Conservation (phyloP, 2,329 filamentous ascomycete species). For the Alternaria sp. region DNA sequence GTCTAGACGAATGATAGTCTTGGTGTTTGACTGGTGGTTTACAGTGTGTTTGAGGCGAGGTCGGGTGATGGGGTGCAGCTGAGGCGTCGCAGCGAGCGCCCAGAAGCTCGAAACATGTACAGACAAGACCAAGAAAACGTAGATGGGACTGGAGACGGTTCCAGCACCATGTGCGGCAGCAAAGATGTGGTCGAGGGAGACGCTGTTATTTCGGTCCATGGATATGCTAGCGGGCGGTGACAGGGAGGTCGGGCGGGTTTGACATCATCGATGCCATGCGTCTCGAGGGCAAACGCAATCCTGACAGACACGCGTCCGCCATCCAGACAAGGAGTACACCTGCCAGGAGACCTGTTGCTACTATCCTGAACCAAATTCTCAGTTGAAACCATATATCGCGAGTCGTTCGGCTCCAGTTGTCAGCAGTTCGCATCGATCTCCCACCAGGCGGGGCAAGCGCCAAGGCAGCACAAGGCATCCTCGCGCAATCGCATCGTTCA, state of each 20-base stretch:
- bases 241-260: conserved; percentile 9
- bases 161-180: not conserved
- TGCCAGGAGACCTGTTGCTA: not conserved
- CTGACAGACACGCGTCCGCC: conserved; percentile 18
- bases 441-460: conserved; percentile 26
- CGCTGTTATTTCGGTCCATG: conserved; percentile 2
- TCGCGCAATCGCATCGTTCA: conserved; percentile 9
- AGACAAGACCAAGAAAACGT: not conserved
- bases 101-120: not conserved
- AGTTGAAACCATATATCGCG: not conserved
- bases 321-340: not conserved
- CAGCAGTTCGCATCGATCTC: conserved; percentile 14
- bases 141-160: not conserved
- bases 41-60: conserved; percentile 24
- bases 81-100: not conserved
- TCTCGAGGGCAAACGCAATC: conserved; percentile 9
- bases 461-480: conserved; percentile 21
- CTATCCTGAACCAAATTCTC: not conserved
- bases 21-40: conserved; percentile 23
- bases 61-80: not conserved
- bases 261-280: conserved; percentile 28
- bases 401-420: not conserved
- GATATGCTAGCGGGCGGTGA: conserved; percentile 8
- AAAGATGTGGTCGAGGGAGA: not conserved
- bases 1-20: not conserved